Conservation (phyloP, 148 eudicot species). For the Oxyria digyna region DNA sequence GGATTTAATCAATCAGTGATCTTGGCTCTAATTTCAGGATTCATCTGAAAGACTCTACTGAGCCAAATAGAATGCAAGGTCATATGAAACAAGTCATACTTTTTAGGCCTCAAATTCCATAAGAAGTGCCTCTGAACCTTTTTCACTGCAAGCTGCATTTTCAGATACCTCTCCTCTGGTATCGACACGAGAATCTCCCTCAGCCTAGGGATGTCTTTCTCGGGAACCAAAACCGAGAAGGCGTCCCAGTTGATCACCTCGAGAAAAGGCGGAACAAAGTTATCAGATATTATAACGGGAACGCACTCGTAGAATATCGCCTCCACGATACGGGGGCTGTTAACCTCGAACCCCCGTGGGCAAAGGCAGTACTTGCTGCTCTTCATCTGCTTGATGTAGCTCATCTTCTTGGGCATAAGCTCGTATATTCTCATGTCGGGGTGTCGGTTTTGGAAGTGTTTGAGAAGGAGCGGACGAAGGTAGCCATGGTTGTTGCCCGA, state of each 20-base stretch:
- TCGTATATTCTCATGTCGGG: conserved; percentile 72
- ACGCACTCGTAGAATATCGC: conserved; percentile 79
- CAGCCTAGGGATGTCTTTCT: conserved; percentile 70
- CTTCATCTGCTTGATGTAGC: conserved; percentile 68
- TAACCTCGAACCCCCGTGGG: conserved; percentile 81
- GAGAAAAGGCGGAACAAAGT: conserved; percentile 78
- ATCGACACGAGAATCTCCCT: conserved; percentile 45
- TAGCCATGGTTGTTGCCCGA: conserved; percentile 84
- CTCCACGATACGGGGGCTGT: conserved; percentile 81
- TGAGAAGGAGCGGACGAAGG: conserved; percentile 53
- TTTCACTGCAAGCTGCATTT: conserved; percentile 55
- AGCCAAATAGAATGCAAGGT: conserved; percentile 85
- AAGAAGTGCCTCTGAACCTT: conserved; percentile 70
- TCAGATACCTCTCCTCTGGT: conserved; percentile 45
- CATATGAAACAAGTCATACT: conserved; percentile 81
- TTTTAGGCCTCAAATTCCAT: conserved; percentile 61
- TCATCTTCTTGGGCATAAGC: conserved; percentile 65
- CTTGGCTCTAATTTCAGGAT: not conserved
- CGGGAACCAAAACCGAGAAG: conserved; percentile 55
- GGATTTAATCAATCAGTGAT: not conserved
- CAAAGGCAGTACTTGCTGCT: conserved; percentile 83
- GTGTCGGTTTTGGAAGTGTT: conserved; percentile 54
- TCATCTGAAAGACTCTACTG: conserved; percentile 53
- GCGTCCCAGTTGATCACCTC: conserved; percentile 75
- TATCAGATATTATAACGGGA: conserved; percentile 80